Evolutionary conservation across 306 rosid genomes (phyloP).

Genomic region (Cucumis cinereus): DNA sequence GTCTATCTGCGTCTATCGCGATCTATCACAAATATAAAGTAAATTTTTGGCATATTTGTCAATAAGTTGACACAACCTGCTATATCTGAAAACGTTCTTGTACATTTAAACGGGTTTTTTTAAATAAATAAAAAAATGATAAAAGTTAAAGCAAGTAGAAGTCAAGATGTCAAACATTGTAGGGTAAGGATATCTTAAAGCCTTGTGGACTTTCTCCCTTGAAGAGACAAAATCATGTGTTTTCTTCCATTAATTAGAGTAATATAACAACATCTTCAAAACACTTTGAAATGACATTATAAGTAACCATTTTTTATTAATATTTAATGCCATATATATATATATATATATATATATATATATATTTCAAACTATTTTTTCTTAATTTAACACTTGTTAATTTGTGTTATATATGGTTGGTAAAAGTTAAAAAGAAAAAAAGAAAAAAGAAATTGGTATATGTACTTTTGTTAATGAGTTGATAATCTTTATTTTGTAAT

Average conservation of each 20-base stretch:
- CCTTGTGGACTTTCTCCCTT: not conserved
- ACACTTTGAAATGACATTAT: not conserved
- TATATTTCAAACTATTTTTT: not conserved
- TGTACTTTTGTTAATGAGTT: too few relatives aligned
- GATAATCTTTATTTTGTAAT: too few relatives aligned
- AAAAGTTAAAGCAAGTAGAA: not conserved
- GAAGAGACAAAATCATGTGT: constrained; percentile 1
- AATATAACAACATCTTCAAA: not conserved
- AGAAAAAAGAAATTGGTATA: too few relatives aligned
- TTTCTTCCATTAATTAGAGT: not conserved
- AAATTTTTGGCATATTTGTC: too few relatives aligned
- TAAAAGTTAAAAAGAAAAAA: too few relatives aligned
- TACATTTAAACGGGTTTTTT: not conserved
- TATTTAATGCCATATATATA: not conserved
- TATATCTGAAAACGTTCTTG: too few relatives aligned
- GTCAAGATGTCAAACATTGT: not conserved
- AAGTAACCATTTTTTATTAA: not conserved
- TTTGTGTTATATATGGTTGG: too few relatives aligned
- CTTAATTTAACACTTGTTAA: too few relatives aligned
- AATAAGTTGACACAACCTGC: too few relatives aligned
- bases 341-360: not conserved
- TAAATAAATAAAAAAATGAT: not conserved
- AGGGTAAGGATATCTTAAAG: not conserved
- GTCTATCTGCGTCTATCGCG: too few relatives aligned
- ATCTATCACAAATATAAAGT: too few relatives aligned